Evolutionary conservation across 441 rosid species (phyloP).

Genomic region (Viola pubescens): DNA sequence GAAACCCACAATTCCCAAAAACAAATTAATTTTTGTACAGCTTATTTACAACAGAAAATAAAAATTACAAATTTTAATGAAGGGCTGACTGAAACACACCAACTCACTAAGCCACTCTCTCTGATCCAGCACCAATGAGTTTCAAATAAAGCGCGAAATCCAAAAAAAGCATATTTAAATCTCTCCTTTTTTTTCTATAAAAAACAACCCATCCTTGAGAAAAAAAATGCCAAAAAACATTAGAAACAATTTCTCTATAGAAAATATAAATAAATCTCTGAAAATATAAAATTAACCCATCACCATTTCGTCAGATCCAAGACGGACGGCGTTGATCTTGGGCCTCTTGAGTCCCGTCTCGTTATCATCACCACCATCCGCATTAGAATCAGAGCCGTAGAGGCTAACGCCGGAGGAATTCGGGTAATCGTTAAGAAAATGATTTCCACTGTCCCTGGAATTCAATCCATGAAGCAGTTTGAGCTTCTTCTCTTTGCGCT

Average conservation of each 20-base stretch:
- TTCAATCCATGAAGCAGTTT: constrained; percentile 55
- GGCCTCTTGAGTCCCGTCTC: constrained; percentile 30
- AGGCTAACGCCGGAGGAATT: constrained; percentile 19
- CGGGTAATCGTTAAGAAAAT: constrained; percentile 8
- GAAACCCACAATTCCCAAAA: constrained; percentile 19
- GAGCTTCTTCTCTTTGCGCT: constrained; percentile 62
- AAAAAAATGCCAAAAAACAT: constrained; percentile 6
- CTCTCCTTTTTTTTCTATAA: constrained; percentile 13
- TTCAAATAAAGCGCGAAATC: constrained; percentile 48
- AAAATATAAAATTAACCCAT: constrained; percentile 7
- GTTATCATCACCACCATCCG: constrained; percentile 25
- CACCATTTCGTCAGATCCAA: constrained; percentile 58
- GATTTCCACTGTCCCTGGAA: constrained; percentile 25
- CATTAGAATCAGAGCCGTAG: constrained; percentile 32
- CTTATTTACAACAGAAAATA: constrained; percentile 23
- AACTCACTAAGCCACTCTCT: constrained; percentile 14
- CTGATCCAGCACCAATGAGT: neutral
- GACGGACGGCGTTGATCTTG: constrained; percentile 28
- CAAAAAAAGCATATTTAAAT: constrained; percentile 13
- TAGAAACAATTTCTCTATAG: neutral
- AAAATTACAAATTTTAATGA: constrained; percentile 3
- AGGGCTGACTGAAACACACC: constrained; percentile 44
- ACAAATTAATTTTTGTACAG: neutral
- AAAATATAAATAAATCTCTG: neutral
- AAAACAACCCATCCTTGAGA: neutral